These are phyloP conservation scores for Stachybotrys chartarum DNA, from an alignment of 2,329 filamentous ascomycete genomes.

Conservation along the genomic window DNA sequence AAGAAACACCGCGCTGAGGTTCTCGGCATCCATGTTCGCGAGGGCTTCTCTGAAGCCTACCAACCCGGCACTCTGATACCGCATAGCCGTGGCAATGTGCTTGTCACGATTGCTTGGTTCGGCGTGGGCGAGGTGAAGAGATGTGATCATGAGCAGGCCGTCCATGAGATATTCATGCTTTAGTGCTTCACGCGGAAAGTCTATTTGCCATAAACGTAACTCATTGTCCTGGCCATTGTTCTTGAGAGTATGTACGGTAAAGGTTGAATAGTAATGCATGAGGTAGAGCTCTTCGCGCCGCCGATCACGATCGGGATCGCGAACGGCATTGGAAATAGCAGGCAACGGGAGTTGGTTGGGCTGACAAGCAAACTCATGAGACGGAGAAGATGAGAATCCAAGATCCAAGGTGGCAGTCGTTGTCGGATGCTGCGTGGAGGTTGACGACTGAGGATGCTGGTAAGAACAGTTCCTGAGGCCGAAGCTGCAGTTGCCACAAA, in stretches of 20 bases:
- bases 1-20: not conserved
- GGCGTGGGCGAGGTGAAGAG: not conserved
- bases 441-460: not conserved
- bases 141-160: not conserved
- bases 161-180: not conserved
- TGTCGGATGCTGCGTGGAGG: not conserved
- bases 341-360: not conserved
- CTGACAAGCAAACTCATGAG: not conserved
- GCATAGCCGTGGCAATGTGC: not conserved
- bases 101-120: not conserved
- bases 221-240: not conserved
- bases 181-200: not conserved
- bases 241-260: not conserved
- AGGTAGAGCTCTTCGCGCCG: not conserved
- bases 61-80: not conserved
- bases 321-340: no score
- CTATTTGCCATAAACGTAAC: not conserved
- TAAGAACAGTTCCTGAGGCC: not conserved
- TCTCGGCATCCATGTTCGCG: not conserved
- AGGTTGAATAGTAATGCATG: not conserved
- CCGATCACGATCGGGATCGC: not conserved
- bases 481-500: not conserved
- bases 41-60: not conserved
- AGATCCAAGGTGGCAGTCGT: not conserved
- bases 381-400: not conserved